Conservation (phyloP, 805 yeast species). For the Myxozyma melibiosi region DNA sequence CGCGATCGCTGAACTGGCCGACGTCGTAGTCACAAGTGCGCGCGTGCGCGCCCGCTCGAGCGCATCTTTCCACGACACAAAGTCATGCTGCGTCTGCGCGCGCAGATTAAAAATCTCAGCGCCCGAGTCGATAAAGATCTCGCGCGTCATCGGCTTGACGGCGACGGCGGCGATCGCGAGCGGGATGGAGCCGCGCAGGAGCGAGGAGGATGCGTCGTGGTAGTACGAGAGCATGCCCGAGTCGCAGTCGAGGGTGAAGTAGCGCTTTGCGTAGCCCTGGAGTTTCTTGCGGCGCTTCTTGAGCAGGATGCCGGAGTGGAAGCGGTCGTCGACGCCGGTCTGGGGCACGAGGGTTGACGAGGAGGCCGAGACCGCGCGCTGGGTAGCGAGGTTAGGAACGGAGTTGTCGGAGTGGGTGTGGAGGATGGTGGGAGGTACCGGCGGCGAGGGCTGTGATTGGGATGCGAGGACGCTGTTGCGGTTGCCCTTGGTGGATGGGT, state of each 20-base stretch:
- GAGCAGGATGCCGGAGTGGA: conserved; percentile 73
- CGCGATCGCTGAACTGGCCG: neutral
- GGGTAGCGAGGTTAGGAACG: neutral
- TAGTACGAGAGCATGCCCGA: conserved; percentile 84
- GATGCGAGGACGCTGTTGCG: neutral
- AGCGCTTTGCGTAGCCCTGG: conserved; percentile 85
- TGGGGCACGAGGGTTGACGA: neutral
- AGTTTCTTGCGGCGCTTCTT: conserved; percentile 81
- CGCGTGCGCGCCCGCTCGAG: conserved; percentile 23
- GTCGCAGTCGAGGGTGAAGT: conserved; percentile 78
- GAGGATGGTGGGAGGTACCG: neutral
- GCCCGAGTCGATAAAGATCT: conserved; percentile 87
- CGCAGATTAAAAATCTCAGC: conserved; percentile 91
- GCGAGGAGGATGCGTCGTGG: conserved; percentile 60
- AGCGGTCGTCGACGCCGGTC: conserved; percentile 41
- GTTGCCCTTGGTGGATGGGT: neutral
- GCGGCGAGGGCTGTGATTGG: neutral
- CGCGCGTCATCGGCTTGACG: conserved; percentile 66
- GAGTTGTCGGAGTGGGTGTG: conserved; percentile 4
- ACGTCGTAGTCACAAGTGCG: conserved; percentile 10
- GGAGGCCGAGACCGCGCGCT: neutral
- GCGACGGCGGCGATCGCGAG: conserved; percentile 78
- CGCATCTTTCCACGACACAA: conserved; percentile 81
- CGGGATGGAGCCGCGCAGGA: conserved; percentile 89
- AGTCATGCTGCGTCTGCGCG: conserved; percentile 64